Base-by-base conservation (phyloP, 495 filamentous ascomycete genomes). In the Penicillium verhagenii region DNA sequence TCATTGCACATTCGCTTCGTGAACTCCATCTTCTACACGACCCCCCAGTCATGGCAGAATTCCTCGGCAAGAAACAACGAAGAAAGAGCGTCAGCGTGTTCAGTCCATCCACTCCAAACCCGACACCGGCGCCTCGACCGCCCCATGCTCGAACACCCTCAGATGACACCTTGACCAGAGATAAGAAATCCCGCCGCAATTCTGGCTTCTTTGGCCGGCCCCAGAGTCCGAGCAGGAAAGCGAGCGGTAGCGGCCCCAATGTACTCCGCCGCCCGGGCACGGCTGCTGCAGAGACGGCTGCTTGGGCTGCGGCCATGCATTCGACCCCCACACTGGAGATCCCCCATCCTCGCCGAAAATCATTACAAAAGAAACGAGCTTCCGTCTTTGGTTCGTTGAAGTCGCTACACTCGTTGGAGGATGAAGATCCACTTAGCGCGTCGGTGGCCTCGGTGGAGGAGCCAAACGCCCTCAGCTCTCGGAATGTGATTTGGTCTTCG, bases 351-450 rank as follows among this genome's bases (percentile, higher is more conserved):
- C 69, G 72, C 19, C 71, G 74, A 35, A 77, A 77, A 48, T 78
- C 74, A 29, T 52, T 80, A 19, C 75, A 76, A 59, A 81, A 75
- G 57, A 77, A 71, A 49, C 77, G 82, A 11, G 61, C 72, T 3
- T 79, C 80, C 4, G 66, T 83, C 3, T 85, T 86, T 67, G 83
- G 81, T 8, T 86, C 83, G 1, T 65, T 85, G 16, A 78, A 75
- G 38, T 82, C 79, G 8, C 58, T 81, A 8, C 72, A 77, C 39
- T 77, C 80, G 1, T 53, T 72, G 7, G 79, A 82, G 5, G 81
- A 82, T 25, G 75, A 79, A 16, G 78, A 82, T 1, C 61, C 69
- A 24, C 57, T 72, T 8, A 62, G 64, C n/a, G 64, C 64, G 26
- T 72, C 71, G n/a, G 65, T 69, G 29, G 63, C 52, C 6, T 72